Base-by-base conservation (phyloP, 2,329 filamentous ascomycete species). In the Elsinoe ampelina region DNA sequence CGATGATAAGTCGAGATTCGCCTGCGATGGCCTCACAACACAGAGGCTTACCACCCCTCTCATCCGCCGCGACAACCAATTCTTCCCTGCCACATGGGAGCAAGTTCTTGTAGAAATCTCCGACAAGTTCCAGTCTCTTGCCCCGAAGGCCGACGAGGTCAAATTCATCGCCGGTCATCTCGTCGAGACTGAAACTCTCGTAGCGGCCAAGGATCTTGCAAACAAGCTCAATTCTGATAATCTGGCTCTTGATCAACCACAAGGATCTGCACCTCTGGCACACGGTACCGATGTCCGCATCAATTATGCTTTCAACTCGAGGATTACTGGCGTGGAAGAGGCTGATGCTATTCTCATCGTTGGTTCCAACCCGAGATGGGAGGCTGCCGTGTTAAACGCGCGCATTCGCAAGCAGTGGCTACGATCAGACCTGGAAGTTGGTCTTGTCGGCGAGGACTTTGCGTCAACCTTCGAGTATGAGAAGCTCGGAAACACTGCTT, bases 381-480 rank as follows among this genome's bases (percentile, higher is more conserved):
- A 98, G 75, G 93, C 93, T 60, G 89, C 93, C 57, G 89, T 93
- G 48, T 81, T 98, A 43, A 98, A 98, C 68, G 91, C 92, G 62
- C 88, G 93, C 63, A 98, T 98, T 69, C 83, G 93, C 67, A 98
- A 98, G 79, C 91, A 96, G 73, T 98, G 92, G 87, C 79, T 98
- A 64, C 86, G 91, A 64, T 96, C 93, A 35, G 91, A 97, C 65
- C 83, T 98, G 20, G 87, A 97, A 71, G 83, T 98, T 65, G 93
- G 86, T 62, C 82, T 96, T 58, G 85, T 98, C 63, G 93, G 93
- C 62, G 87, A 96, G 76, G 75, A 84, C 38, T 98, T 92, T 72
- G 84, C 95, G 50, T 95, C 91, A 57, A 98, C 91, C 32, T 98
- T 97, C 68, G 91, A 95, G 65, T 95, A 92, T 67, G 85, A 95